These are phyloP conservation scores for Anthoceros angustus DNA, from an alignment of 225 moss, liverwort and hornwort species.

Conservation along the genomic window DNA sequence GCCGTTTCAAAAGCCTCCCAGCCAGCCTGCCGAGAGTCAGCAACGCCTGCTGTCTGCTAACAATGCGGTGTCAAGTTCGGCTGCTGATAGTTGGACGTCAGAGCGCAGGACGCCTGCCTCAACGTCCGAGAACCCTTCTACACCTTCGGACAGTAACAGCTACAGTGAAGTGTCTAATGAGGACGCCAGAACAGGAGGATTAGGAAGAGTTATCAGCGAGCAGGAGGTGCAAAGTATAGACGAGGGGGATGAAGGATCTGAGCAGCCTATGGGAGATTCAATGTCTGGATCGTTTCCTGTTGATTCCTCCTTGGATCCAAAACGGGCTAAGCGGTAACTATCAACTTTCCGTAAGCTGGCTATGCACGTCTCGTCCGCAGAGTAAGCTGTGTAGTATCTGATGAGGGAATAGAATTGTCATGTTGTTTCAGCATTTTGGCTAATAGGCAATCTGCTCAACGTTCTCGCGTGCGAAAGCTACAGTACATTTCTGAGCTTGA, in stretches of 20 bases:
- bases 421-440: slow-evolving; percentile 55
- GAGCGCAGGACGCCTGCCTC: slow-evolving; percentile 35
- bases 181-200: slow-evolving; percentile 38
- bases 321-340: slow-evolving; percentile 72
- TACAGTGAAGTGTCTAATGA: slow-evolving; percentile 87
- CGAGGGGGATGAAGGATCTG: slow-evolving; percentile 53
- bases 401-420: not conserved
- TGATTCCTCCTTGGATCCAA: slow-evolving; percentile 80
- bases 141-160: slow-evolving; percentile 94
- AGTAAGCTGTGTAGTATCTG: not conserved
- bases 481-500: slow-evolving; percentile 10
- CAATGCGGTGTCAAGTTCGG: slow-evolving; percentile 28
- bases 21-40: slow-evolving; percentile 7
- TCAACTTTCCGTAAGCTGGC: not conserved
- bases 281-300: slow-evolving; percentile 50
- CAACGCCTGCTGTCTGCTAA: slow-evolving; percentile 23
- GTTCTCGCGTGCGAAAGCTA: slow-evolving; percentile 25
- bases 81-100: slow-evolving; percentile 55
- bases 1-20: slow-evolving; percentile 21
- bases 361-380: not conserved
- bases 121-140: slow-evolving; percentile 64
- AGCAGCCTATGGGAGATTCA: slow-evolving; percentile 48
- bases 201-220: slow-evolving; percentile 67
- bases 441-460: slow-evolving; percentile 88
- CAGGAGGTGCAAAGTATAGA: slow-evolving; percentile 78